Base-by-base conservation (phyloP, 305 asterid genomes). In the Petunia hybrid region DNA sequence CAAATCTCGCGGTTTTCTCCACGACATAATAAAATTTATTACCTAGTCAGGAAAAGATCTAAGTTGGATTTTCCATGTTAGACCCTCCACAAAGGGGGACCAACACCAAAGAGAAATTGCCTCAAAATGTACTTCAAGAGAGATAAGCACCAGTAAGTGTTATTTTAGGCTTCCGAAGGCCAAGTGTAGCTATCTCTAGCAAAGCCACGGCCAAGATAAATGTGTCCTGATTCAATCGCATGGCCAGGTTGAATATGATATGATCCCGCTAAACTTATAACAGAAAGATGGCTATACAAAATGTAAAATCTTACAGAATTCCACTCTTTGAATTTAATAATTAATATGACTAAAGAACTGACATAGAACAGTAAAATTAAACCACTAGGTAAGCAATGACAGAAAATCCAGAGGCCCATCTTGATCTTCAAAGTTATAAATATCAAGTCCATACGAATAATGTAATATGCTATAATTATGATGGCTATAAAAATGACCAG, bases 11-110 rank as follows among this genome's bases (percentile, higher is more conserved):
- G n/a, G n/a, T n/a, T n/a, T n/a, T n/a, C n/a, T n/a, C n/a, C n/a
- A n/a, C n/a, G n/a, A n/a, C n/a, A n/a, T n/a, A n/a, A n/a, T n/a
- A n/a, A n/a, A n/a, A n/a, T n/a, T n/a, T n/a, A n/a, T n/a, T n/a
- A 9, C 60, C 22, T 45, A 43, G 0, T 46, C 60, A 46, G 42
- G 46, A 45, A 46, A 70, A 22, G 77, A 70, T 9, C 60, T 6
- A 70, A 70, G 77, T 22, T 46, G 77, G 60, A 45, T 46, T 6
- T 43, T 70, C n/a, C 78, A 73, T 35, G 78, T 43, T 69, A 22
- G 59, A 41, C 5, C 0, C 9, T 46, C 3, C 22, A 69, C 39
- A 43, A 1, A 6, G 46, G 6, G 45, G 61, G 31, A 48, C 62
- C 35, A 73, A 6, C 45, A 48, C 45, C 35, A 31, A 73, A 12